Conservation (phyloP, 1,284 basidiomycete species). For the Fomitopsis betulina region DNA sequence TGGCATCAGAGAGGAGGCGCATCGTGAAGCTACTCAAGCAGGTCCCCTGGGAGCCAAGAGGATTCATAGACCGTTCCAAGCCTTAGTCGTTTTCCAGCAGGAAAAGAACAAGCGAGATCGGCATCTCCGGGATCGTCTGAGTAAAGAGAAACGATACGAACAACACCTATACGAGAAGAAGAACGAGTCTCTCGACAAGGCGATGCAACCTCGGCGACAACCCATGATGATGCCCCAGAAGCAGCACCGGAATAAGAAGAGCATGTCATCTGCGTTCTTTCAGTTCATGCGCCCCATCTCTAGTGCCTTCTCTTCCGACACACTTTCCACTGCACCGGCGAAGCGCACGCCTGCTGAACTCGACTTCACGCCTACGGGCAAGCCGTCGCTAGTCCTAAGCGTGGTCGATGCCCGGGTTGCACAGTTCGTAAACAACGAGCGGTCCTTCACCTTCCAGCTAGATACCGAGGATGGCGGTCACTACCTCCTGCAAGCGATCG, state of each 20-base stretch:
- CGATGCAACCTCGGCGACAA: conserved; percentile 54
- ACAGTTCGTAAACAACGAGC: conserved; percentile 70
- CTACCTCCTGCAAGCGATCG: conserved; percentile 70
- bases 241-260: conserved; percentile 78
- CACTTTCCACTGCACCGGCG: conserved; percentile 33
- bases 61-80: conserved; percentile 62
- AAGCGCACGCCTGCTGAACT: conserved; percentile 66
- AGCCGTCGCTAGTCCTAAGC: conserved; percentile 69
- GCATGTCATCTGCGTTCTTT: conserved; percentile 74
- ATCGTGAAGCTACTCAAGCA: conserved; percentile 51
- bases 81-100: conserved; percentile 54
- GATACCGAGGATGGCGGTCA: conserved; percentile 83
- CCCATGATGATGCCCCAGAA: conserved; percentile 50
- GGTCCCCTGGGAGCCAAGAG: conserved; percentile 40
- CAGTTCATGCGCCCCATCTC: conserved; percentile 84
- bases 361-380: conserved; percentile 64
- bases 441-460: conserved; percentile 77
- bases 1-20: conserved; percentile 66
- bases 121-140: conserved; percentile 56
- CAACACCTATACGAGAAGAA: conserved; percentile 65
- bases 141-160: conserved; percentile 70
- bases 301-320: conserved; percentile 70
- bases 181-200: conserved; percentile 67
- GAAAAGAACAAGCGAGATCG: conserved; percentile 79
- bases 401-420: conserved; percentile 66